A percentile compares a stretch with the other conserved stretches of the same genome.
These are phyloP conservation scores for Capsella bursapastoris DNA, from an alignment of 345 rosid species.

Conservation along the genomic window DNA sequence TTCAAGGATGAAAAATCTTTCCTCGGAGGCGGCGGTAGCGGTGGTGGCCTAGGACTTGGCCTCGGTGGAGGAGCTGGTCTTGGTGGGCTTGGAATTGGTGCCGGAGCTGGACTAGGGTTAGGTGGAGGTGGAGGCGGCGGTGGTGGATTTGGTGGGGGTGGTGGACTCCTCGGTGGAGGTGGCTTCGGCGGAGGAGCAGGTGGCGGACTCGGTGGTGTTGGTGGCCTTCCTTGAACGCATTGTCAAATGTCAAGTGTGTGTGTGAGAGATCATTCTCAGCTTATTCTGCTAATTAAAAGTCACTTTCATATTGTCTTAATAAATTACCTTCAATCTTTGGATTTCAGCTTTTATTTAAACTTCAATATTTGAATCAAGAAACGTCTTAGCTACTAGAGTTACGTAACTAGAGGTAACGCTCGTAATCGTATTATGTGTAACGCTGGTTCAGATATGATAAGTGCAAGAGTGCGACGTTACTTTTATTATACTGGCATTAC, in stretches of 20 bases:
- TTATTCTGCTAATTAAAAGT: not conserved
- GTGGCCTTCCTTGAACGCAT: slow-evolving; percentile 39
- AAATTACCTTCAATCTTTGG: not conserved
- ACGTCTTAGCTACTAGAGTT: slow-evolving; percentile 10
- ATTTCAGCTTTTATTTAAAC: slow-evolving; percentile 9
- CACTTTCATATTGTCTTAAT: slow-evolving; percentile 16
- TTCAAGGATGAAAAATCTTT: slow-evolving; percentile 44
- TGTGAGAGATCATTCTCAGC: slow-evolving; percentile 30
- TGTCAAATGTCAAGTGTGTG: slow-evolving; percentile 18
- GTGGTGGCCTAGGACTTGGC: slow-evolving; percentile 38
- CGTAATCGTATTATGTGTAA: slow-evolving; percentile 35
- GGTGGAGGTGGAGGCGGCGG: slow-evolving; percentile 44
- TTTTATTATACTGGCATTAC: not conserved
- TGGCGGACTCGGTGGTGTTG: slow-evolving; percentile 39
- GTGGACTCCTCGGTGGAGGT: slow-evolving; percentile 48
- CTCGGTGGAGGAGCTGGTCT: slow-evolving; percentile 35
- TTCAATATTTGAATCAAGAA: not conserved
- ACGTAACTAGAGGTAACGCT: slow-evolving; percentile 6
- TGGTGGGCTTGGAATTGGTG: slow-evolving; percentile 37
- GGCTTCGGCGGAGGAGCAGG: slow-evolving; percentile 38
- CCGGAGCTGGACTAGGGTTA: slow-evolving; percentile 40
- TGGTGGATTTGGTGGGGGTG: slow-evolving; percentile 39
- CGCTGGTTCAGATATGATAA: slow-evolving; percentile 1
- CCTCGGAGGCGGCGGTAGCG: slow-evolving; percentile 28
- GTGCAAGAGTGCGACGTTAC: not conserved